Percentiles rank a stretch among this genome's conserved stretches.
Evolutionary conservation across 495 filamentous ascomycete species (phyloP).

Genomic region (Penicillium ochrochloron): DNA sequence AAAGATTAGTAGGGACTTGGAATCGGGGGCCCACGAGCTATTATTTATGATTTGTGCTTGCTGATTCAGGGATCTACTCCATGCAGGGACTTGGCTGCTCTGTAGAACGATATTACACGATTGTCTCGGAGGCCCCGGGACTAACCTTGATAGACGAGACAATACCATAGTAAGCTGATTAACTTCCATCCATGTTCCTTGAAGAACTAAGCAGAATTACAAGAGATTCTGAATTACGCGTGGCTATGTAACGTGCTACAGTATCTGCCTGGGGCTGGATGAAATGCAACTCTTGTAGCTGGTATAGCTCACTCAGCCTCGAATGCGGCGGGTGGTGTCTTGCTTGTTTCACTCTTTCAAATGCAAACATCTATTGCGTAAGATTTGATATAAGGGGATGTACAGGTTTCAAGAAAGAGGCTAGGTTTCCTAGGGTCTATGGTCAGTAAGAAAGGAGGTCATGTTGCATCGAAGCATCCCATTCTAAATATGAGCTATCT

Average conservation of each 20-base stretch:
- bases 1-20: neutral
- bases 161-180: neutral
- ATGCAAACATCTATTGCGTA: neutral
- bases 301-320: neutral
- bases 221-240: neutral
- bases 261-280: slow-evolving; percentile 3
- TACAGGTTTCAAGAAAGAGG: neutral
- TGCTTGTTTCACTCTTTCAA: neutral
- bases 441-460: neutral
- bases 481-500: slow-evolving; percentile 7
- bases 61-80: neutral
- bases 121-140: slow-evolving; percentile 2
- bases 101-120: neutral
- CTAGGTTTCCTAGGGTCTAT: neutral
- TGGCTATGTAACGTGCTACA: slow-evolving; percentile 7
- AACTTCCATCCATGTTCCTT: neutral
- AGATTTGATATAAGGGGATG: neutral
- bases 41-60: neutral
- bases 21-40: neutral
- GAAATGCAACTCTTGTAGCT: neutral
- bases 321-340: neutral
- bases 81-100: slow-evolving; percentile 5
- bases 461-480: neutral
- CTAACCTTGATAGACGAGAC: neutral
- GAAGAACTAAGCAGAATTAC: neutral